A percentile compares a stretch with the other conserved stretches of the same genome.
These are phyloP conservation scores for Trichoderma sp. DNA, from an alignment of 2,329 filamentous ascomycete species.

Conservation along the genomic window DNA sequence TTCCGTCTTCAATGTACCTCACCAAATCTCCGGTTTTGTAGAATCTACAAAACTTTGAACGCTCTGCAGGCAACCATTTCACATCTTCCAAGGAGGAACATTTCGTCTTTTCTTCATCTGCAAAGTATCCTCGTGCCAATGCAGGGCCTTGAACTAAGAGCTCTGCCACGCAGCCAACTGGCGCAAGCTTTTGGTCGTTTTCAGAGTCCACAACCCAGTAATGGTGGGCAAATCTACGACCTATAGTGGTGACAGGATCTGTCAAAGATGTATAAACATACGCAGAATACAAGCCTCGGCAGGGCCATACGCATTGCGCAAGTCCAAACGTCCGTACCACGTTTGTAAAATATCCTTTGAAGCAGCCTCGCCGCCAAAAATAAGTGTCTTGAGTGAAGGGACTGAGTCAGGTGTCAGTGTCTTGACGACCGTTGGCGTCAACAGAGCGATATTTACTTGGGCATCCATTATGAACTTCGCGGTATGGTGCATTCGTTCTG, in stretches of 20 bases:
- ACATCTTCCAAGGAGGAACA: constrained; percentile 26
- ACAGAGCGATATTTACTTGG: constrained; percentile 20
- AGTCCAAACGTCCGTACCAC: constrained; percentile 26
- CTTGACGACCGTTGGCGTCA: constrained; percentile 26
- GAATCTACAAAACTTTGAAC: not conserved
- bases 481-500: not conserved
- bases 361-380: constrained; percentile 26
- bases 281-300: constrained; percentile 24
- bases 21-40: constrained; percentile 21
- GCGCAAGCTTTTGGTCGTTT: constrained; percentile 28
- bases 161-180: constrained; percentile 31
- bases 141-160: constrained; percentile 30
- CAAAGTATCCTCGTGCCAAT: constrained; percentile 30
- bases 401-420: not conserved
- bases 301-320: constrained; percentile 30
- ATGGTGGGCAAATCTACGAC: constrained; percentile 23
- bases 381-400: constrained; percentile 24
- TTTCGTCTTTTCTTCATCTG: constrained; percentile 28
- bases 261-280: not conserved
- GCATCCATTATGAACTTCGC: constrained; percentile 9
- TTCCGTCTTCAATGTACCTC: constrained; percentile 5
- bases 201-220: constrained; percentile 29
- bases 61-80: not conserved
- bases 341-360: constrained; percentile 36
- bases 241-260: not conserved